A percentile compares a stretch with the other conserved stretches of the same genome.
These are phyloP conservation scores for Talaromyces thailandensis DNA, from an alignment of 495 filamentous ascomycete genomes.

Conservation along the genomic window DNA sequence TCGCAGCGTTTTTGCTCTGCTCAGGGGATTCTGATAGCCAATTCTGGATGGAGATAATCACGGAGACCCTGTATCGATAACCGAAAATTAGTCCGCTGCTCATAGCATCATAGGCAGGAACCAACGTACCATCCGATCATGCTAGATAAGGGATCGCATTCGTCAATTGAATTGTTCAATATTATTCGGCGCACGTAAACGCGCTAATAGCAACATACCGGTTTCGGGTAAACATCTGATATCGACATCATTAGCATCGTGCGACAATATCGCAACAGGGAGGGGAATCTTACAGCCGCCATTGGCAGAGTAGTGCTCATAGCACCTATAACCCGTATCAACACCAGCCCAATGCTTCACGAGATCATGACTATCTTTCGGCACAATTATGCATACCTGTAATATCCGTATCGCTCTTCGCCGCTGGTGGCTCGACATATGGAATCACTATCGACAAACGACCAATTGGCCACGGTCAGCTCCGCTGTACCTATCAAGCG, in stretches of 20 bases:
- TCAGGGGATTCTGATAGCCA: constrained; percentile 83
- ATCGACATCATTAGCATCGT: not conserved
- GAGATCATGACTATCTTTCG: not conserved
- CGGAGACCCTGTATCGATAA: constrained; percentile 53
- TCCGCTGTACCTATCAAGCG: not conserved
- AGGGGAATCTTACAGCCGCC: constrained; percentile 57
- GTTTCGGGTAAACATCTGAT: constrained; percentile 80
- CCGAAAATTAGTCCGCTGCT: not conserved
- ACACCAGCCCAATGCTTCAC: constrained; percentile 7
- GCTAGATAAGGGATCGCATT: constrained; percentile 19
- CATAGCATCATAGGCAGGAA: not conserved
- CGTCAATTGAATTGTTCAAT: not conserved
- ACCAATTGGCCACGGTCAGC: not conserved
- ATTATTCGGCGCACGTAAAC: not conserved
- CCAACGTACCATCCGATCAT: constrained; percentile 69
- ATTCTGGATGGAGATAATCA: constrained; percentile 73
- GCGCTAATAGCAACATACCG: constrained; percentile 45
- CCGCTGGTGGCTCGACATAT: constrained; percentile 49
- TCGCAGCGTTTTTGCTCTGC: constrained; percentile 52
- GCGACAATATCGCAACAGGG: constrained; percentile 6
- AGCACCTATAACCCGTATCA: constrained; percentile 41
- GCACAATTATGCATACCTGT: constrained; percentile 26
- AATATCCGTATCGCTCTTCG: constrained; percentile 46
- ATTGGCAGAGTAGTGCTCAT: constrained; percentile 82
- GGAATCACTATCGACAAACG: constrained; percentile 43